Conservation (phyloP, 2,329 filamentous ascomycete species). For the Aspergillus persii region DNA sequence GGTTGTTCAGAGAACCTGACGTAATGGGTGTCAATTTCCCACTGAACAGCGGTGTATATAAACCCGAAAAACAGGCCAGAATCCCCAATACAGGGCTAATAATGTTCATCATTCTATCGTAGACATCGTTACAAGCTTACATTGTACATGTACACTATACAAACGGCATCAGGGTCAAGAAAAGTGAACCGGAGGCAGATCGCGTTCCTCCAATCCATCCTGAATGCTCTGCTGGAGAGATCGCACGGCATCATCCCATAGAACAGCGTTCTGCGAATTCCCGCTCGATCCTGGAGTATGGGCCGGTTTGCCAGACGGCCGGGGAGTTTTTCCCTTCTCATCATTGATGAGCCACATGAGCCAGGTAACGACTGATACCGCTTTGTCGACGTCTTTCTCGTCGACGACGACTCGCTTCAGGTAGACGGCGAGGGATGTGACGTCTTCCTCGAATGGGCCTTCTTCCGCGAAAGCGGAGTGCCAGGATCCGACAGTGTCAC, state of each 20-base stretch:
- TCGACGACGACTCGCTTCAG: slow-evolving; percentile 68
- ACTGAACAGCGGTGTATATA: too few relatives aligned
- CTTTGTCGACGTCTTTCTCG: slow-evolving; percentile 77
- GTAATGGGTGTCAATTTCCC: too few relatives aligned
- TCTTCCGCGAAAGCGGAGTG: slow-evolving; percentile 66
- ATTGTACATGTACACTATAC: background rate
- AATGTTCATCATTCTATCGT: background rate
- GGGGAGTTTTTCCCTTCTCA: slow-evolving; percentile 39
- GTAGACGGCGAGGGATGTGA: slow-evolving; percentile 71
- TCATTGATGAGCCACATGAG: slow-evolving; percentile 42
- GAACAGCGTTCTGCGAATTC: slow-evolving; percentile 18
- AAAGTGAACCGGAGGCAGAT: slow-evolving; percentile 47
- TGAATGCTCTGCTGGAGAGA: slow-evolving; percentile 44
- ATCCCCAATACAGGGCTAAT: background rate
- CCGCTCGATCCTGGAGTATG: background rate
- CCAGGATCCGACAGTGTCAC: slow-evolving; percentile 75
- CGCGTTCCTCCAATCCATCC: slow-evolving; percentile 43
- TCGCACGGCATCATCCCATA: slow-evolving; percentile 39
- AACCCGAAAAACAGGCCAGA: background rate
- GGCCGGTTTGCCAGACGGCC: slow-evolving; percentile 18
- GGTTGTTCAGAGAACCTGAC: too few relatives aligned
- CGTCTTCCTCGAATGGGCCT: slow-evolving; percentile 77
- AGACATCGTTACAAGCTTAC: background rate
- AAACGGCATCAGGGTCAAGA: slow-evolving; percentile 13
- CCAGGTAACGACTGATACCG: slow-evolving; percentile 68